Evolutionary conservation across 768 basidiomycete genomes (phyloP).

Genomic region (Hygrophorus pudorinus): DNA sequence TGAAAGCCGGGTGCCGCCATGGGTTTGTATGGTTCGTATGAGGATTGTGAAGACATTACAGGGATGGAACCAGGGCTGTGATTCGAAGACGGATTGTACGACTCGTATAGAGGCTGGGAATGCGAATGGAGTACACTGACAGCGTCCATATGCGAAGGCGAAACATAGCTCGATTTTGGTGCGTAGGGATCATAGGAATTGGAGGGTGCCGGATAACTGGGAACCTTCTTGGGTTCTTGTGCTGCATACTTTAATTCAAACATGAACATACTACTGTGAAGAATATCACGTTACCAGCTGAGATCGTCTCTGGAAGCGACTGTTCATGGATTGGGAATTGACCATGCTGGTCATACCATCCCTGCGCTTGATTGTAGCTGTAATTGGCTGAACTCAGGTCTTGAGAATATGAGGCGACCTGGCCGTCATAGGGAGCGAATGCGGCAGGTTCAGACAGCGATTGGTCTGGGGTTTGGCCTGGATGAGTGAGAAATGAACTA

Average conservation of each 20-base stretch:
- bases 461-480: not conserved
- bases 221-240: not conserved
- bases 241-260: not conserved
- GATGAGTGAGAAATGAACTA: not conserved
- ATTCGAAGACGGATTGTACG: not conserved
- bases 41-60: constrained; percentile 10
- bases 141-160: constrained; percentile 16
- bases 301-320: constrained; percentile 6
- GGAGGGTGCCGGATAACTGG: constrained; percentile 6
- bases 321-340: constrained; percentile 17
- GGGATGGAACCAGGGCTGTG: constrained; percentile 5
- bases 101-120: constrained; percentile 10
- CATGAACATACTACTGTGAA: not conserved
- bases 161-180: constrained; percentile 15
- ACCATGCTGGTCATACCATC: constrained; percentile 20
- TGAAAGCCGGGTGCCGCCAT: constrained; percentile 10
- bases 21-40: constrained; percentile 20
- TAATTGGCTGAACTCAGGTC: constrained; percentile 4
- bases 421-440: not conserved
- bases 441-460: not conserved
- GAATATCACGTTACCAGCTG: constrained; percentile 1
- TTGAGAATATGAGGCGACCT: constrained; percentile 5
- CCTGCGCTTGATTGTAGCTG: constrained; percentile 13
- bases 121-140: constrained; percentile 8
- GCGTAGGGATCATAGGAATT: constrained; percentile 27